These are phyloP conservation scores for Paratrypanosoma confusum DNA, from an alignment of 208 protist species.

Conservation along the genomic window DNA sequence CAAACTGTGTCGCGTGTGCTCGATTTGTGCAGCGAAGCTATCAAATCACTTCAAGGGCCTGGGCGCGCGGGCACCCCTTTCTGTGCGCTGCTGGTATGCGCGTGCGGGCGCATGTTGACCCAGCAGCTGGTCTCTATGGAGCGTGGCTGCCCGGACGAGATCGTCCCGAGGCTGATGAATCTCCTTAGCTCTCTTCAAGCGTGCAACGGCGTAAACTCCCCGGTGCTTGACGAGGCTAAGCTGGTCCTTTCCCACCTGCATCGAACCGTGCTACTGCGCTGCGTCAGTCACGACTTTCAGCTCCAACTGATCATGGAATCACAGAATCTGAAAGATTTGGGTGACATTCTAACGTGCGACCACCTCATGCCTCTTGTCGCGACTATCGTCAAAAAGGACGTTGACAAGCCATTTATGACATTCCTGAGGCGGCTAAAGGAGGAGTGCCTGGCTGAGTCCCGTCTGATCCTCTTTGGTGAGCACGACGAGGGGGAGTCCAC, in stretches of 20 bases:
- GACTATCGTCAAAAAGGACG: slow-evolving; percentile 54
- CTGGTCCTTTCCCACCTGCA: slow-evolving; percentile 53
- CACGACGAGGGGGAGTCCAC: no score
- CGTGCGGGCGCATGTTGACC: slow-evolving; percentile 53
- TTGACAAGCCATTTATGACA: slow-evolving; percentile 73
- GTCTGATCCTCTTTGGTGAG: slow-evolving; percentile 22
- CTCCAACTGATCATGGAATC: slow-evolving; percentile 62
- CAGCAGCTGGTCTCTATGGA: slow-evolving; percentile 42
- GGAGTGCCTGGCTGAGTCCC: slow-evolving; percentile 47
- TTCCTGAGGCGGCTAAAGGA: slow-evolving; percentile 69
- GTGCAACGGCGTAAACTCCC: slow-evolving; percentile 6
- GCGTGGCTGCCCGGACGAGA: slow-evolving; percentile 40
- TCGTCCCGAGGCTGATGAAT: slow-evolving; percentile 38
- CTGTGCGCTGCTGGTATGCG: slow-evolving; percentile 38
- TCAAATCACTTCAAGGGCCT: background rate
- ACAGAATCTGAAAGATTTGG: slow-evolving; percentile 44
- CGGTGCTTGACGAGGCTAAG: slow-evolving; percentile 29
- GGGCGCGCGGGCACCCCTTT: slow-evolving; percentile 6
- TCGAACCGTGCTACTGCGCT: slow-evolving; percentile 50
- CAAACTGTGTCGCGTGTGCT: slow-evolving; percentile 20
- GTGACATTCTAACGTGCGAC: slow-evolving; percentile 43
- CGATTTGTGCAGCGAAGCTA: slow-evolving; percentile 10
- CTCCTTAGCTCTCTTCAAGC: slow-evolving; percentile 31
- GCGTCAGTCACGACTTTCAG: slow-evolving; percentile 75
- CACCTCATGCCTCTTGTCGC: slow-evolving; percentile 49